These are phyloP conservation scores for Adansonia rubrostipa DNA, from an alignment of 441 rosid genomes.

Conservation along the genomic window DNA sequence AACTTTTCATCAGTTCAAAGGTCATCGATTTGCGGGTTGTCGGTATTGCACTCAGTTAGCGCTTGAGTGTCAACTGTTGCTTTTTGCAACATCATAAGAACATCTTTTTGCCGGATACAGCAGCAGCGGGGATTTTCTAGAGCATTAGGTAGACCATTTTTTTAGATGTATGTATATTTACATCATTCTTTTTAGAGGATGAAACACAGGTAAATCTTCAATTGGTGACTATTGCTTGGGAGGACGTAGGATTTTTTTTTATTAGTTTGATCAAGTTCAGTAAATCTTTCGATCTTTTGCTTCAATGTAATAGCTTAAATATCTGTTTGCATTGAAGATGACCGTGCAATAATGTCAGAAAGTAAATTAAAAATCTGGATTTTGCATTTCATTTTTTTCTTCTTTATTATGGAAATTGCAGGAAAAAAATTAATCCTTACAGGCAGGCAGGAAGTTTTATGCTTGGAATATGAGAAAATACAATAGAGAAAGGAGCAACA, in stretches of 20 bases:
- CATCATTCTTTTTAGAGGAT: neutral
- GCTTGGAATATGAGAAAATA: conserved; percentile 63
- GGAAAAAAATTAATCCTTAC: conserved; percentile 30
- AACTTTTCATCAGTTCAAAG: conserved; percentile 13
- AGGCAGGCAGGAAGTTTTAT: conserved; percentile 63
- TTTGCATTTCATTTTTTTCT: neutral
- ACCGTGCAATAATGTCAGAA: neutral
- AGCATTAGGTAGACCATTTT: neutral
- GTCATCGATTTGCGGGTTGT: neutral
- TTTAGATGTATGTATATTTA: conserved; percentile 10
- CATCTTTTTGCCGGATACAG: neutral
- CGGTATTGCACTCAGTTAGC: neutral
- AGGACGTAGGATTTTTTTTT: conserved; percentile 6
- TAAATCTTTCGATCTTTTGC: neutral
- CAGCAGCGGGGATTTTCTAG: neutral
- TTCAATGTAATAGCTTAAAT: neutral
- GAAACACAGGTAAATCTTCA: neutral
- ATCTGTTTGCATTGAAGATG: neutral
- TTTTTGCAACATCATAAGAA: conserved; percentile 4
- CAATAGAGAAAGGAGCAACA: conserved; percentile 69
- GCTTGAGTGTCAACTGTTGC: neutral
- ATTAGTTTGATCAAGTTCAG: neutral
- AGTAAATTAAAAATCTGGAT: neutral
- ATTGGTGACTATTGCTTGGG: neutral
- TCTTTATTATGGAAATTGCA: neutral